Conservation (phyloP, 495 filamentous ascomycete genomes). For the Copromyces sp. region DNA sequence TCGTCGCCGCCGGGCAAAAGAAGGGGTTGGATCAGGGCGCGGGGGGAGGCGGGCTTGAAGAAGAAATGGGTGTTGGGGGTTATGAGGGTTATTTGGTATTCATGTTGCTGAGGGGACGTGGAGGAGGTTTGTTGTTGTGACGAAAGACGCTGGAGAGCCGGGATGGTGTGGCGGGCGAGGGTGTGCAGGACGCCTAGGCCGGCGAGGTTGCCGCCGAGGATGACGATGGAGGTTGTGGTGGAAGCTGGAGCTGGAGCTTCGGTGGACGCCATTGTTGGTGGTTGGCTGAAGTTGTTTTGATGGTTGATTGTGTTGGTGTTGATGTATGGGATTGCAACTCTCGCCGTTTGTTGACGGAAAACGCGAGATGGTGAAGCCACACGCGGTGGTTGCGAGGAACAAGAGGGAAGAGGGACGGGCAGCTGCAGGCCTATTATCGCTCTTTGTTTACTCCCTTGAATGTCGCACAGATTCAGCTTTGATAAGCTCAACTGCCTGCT, state of each 20-base stretch:
- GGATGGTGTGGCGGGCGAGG: constrained; percentile 25
- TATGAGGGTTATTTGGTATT: constrained; percentile 32
- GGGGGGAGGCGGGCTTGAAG: constrained; percentile 32
- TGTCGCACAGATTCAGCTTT: background rate
- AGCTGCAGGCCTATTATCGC: no score
- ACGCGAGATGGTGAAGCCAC: background rate
- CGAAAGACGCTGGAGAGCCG: constrained; percentile 15
- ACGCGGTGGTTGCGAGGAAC: no score
- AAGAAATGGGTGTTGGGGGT: constrained; percentile 29
- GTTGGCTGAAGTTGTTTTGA: background rate
- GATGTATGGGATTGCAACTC: no score
- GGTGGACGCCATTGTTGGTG: background rate
- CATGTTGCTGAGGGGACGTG: background rate
- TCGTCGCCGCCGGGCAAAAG: constrained; percentile 23
- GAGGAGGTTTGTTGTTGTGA: constrained; percentile 5
- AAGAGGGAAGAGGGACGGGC: no score
- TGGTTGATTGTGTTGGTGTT: background rate
- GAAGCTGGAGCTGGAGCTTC: background rate
- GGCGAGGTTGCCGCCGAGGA: constrained; percentile 30
- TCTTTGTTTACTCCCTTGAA: background rate
- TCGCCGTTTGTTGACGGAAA: background rate
- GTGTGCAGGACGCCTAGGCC: constrained; percentile 28
- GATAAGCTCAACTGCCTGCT: background rate
- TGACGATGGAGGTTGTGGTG: constrained; percentile 16
- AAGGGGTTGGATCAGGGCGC: constrained; percentile 23